These are phyloP conservation scores for Fusarium irregulare DNA, from an alignment of 2,329 filamentous ascomycete species.

Conservation along the genomic window DNA sequence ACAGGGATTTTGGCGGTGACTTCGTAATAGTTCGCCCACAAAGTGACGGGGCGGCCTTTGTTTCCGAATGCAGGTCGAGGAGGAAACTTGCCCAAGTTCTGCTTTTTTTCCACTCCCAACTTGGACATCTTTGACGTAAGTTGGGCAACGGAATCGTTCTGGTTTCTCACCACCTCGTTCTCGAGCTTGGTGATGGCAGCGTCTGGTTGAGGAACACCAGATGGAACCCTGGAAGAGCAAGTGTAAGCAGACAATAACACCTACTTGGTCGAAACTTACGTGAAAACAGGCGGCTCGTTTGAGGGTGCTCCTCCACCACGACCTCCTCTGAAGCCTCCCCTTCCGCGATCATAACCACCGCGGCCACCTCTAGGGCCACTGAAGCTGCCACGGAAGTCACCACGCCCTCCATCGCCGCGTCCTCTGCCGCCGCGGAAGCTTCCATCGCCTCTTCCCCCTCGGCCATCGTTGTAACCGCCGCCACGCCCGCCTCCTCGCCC, in stretches of 20 bases:
- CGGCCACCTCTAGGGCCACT: slow-evolving; percentile 35
- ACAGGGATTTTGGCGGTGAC: slow-evolving; percentile 53
- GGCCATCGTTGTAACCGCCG: slow-evolving; percentile 25
- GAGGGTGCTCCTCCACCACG: slow-evolving; percentile 22
- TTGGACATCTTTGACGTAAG: slow-evolving; percentile 53
- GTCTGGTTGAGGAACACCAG: slow-evolving; percentile 41
- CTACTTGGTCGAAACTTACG: slow-evolving; percentile 24
- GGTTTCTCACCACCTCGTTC: slow-evolving; percentile 51
- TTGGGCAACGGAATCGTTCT: slow-evolving; percentile 45
- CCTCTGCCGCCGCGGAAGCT: slow-evolving; percentile 39
- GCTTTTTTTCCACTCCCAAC: slow-evolving; percentile 46
- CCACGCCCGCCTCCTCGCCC: slow-evolving; percentile 33
- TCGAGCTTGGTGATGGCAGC: slow-evolving; percentile 53
- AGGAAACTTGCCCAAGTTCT: slow-evolving; percentile 53
- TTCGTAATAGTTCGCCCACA: slow-evolving; percentile 68
- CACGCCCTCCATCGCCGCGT: slow-evolving; percentile 29
- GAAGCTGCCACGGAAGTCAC: slow-evolving; percentile 31
- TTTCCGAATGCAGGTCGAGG: slow-evolving; percentile 62
- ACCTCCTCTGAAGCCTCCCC: slow-evolving; percentile 37
- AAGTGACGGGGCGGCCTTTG: slow-evolving; percentile 54
- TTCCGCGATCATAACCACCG: slow-evolving; percentile 34
- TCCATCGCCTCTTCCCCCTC: slow-evolving; percentile 30
- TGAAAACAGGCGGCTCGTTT: slow-evolving; percentile 32
- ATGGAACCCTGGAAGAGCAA: slow-evolving; percentile 41
- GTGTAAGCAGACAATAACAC: not conserved